Base-by-base conservation (phyloP, 2,329 filamentous ascomycete species). In the Stagonosporopsis vannaccii region DNA sequence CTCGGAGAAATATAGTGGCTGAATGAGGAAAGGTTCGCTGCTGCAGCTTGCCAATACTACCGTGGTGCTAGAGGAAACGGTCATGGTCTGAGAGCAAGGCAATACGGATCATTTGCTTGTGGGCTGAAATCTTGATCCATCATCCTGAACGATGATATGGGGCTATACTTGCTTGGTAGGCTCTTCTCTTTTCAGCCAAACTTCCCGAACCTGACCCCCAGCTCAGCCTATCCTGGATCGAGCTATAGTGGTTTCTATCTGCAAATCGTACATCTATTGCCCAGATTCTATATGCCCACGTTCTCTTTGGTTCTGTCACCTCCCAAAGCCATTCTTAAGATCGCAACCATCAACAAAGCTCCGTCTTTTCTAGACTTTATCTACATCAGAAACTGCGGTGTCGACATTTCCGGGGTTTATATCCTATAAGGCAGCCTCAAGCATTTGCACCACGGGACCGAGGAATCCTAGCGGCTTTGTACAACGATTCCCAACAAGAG, bases 21-120 rank as follows among this genome's bases (percentile, higher is more conserved):
- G 62, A 60, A 74, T 79, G 74, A 65, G 75, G 76, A 71, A 72
- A 74, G 71, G 73, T 63, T 75, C 73, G 75, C 74, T 74, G 69
- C 76, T 79, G 78, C 78, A 79, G 77, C 76, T 75, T 75, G 69
- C 76, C 76, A 78, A 77, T 78, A 74, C 75, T 75, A 79, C 75
- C 73, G 71, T 77, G 71, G 73, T 76, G 74, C 74, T 77, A 74
- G 72, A 41, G 35, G 73, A 66, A 71, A 74, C 67, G 72, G 72
- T 58, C 71, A 73, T 77, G 75, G 77, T 71, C 77, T 79, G 75
- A 79, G 76, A 78, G 76, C 75, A 74, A 67, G 65, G 65, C 73
- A 74, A 78, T 77, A 75, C 75, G 71, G 66, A 76, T 70, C 66
- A 67, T 66, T 70, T 68, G 74, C 68, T 72, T 67, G 69, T 77